Evolutionary conservation across 2,329 filamentous ascomycete genomes (phyloP), one percentile per base, ranked within the genome.

Genomic region (Sporothrix sp.): DNA sequence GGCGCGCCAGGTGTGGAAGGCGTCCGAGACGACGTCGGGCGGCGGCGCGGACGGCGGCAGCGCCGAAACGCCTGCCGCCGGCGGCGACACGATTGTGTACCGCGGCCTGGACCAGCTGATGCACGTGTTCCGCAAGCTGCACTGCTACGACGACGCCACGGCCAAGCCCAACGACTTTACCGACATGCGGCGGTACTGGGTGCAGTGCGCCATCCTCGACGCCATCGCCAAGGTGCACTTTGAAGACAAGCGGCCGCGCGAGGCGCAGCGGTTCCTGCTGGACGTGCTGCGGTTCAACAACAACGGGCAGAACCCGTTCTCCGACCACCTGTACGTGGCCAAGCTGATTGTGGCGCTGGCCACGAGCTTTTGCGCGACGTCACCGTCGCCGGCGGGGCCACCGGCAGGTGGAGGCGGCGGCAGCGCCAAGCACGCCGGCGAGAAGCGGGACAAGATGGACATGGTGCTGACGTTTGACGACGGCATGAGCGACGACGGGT

Each of bases 281-380:
- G 89, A 96, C 58, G 86, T 94, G 62, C 72, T 98, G 30, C 84
- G 86, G 44, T 91, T 89, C 69, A 98, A 98, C 62, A 90, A 98
- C 67, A 98, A 98, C 62, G 83, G 85, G 2, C 84, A 86, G 54
- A 98, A 98, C 59, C 68, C 83, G 45, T 94, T 81, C 62, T 95
- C 90, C 5, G 94, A 98, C 61, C 84, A 90, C 55, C 82, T 87
- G 60, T 98, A 96, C 62, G 80, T 98, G 49, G 82, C 88, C 7
- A 85, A 77, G 20, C 73, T 98, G 21, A 85, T 98, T 8, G 71
- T 74, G 37, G 73, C 76, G 0, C 65, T 84, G 23, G 74, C 79
- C 1, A 73, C 72, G 0, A 80, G 76, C n/a, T 68, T 82, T 72
- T 83, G 44, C 72, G 74, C 0, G 64, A 68, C 37, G 66, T 61